A percentile compares a stretch with the other conserved stretches of the same genome.
phyloP scores from a whole-genome alignment of 345 rosid species.

The Excoecaria agallocha region DNA sequence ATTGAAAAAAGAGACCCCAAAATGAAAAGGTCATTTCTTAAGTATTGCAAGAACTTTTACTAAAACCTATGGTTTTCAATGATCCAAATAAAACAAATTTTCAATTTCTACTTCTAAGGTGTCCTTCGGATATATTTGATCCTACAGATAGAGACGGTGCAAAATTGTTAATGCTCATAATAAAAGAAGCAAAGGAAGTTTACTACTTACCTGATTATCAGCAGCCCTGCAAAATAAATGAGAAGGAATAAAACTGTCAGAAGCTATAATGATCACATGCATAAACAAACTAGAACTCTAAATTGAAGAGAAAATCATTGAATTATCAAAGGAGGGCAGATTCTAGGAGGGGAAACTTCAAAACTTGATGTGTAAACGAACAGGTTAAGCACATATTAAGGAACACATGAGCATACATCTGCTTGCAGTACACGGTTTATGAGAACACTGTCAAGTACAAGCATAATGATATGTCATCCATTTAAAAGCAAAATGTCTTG shows the following conservation, averaged over 20 bases:
- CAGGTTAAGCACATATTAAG: neutral
- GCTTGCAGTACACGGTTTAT: neutral
- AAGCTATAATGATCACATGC: neutral
- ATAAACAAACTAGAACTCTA: neutral
- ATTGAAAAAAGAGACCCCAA: neutral
- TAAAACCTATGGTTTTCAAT: neutral
- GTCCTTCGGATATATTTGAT: neutral
- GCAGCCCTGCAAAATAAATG: conserved; percentile 66
- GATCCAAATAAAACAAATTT: neutral
- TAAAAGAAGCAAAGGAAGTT: conserved; percentile 3
- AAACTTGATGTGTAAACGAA: neutral
- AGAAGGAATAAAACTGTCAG: conserved; percentile 15
- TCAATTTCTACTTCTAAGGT: neutral
- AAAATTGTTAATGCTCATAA: neutral
- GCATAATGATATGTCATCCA: neutral
- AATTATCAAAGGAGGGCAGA: neutral
- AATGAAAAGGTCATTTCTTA: neutral
- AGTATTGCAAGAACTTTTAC: neutral
- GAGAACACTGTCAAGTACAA: neutral
- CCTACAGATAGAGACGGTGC: neutral
- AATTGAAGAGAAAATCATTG: conserved; percentile 2
- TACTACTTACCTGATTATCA: conserved; percentile 70
- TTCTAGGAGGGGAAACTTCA: neutral
- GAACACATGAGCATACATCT: neutral
- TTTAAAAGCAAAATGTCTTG: neutral